These are phyloP conservation scores for Coniochaeta pulveracea DNA, from an alignment of 2,329 filamentous ascomycete species.

Conservation along the genomic window DNA sequence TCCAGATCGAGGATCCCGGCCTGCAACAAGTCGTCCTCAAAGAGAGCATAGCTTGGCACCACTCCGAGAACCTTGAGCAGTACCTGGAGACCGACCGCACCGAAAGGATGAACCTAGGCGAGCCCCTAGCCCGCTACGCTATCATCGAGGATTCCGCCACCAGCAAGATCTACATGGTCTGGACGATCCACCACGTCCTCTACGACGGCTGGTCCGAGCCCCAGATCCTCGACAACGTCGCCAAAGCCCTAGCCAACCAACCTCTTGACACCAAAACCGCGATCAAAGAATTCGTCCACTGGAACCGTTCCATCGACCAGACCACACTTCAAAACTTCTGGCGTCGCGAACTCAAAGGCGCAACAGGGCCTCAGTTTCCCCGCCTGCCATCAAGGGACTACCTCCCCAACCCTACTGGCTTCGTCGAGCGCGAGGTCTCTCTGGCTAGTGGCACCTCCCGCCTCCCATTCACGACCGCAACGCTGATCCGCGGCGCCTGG, in stretches of 20 bases:
- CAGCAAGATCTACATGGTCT: constrained; percentile 18
- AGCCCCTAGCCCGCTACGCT: constrained; percentile 23
- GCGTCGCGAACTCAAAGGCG: constrained; percentile 30
- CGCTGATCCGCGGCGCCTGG: constrained; percentile 45
- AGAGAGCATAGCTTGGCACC: constrained; percentile 21
- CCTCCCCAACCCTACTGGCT: constrained; percentile 34
- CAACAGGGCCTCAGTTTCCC: constrained; percentile 32
- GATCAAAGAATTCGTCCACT: constrained; percentile 29
- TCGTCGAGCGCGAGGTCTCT: constrained; percentile 39
- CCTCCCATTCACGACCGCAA: constrained; percentile 31
- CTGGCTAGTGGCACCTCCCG: constrained; percentile 7
- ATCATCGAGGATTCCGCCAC: constrained; percentile 14
- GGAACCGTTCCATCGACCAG: constrained; percentile 25
- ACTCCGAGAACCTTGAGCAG: constrained; percentile 20
- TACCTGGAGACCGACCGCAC: constrained; percentile 28
- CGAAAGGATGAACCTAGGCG: constrained; percentile 27
- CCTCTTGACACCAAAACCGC: constrained; percentile 10
- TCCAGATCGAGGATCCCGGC: constrained; percentile 26
- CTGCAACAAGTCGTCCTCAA: constrained; percentile 33
- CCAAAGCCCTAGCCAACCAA: constrained; percentile 9
- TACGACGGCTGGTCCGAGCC: constrained; percentile 24
- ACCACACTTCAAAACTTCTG: constrained; percentile 29
- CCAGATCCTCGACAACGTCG: constrained; percentile 16
- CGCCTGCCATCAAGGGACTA: constrained; percentile 30
- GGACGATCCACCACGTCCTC: constrained; percentile 25